Evolutionary conservation across 2,329 filamentous ascomycete genomes (phyloP), one percentile per base, ranked within the genome.

Genomic region (Amauroascus verrucosus): DNA sequence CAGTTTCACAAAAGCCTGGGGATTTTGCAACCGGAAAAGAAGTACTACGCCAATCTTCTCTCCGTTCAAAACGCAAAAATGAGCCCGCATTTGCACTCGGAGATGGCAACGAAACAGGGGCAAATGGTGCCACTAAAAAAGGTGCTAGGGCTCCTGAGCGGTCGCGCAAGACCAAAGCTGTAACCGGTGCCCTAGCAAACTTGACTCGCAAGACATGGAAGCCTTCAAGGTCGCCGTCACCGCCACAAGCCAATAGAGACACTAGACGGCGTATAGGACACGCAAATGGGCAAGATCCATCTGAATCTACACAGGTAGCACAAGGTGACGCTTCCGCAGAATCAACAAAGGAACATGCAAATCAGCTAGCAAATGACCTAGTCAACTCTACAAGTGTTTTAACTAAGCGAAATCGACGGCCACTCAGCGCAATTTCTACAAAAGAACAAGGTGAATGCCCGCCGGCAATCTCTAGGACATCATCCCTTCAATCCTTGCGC

Each of bases 151-250:
- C 28, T 30, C 16, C 53, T 8, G 47, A 50, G 47, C 74, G 72
- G 50, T 71, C 71, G 20, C 28, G 43, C 37, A 54, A 50, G 35
- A 41, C 44, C 6, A 54, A 45, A 6, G 22, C 41, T 9, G 71
- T 77, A 57, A 73, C 76, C n/a, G 74, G 71, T 30, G 72, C 75
- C 22, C 67, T 78, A 58, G 72, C 72, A 46, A 75, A 67, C 44
- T 67, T 79, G 51, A 74, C 75, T 32, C 70, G 75, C 46, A 77
- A 75, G 62, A 73, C 75, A 52, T 79, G 75, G 75, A 69, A 68
- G 48, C 64, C 66, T 4, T 75, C 73, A 24, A 69, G 73, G 56
- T 73, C 75, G 3, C 70, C 74, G 6, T 76, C 75, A 18, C 73
- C 74, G 2, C 67, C 65, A 13, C 54, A 55, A 16, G 13, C 32